phyloP scores from a whole-genome alignment of 306 rosid species.

The Vicia villosa region DNA sequence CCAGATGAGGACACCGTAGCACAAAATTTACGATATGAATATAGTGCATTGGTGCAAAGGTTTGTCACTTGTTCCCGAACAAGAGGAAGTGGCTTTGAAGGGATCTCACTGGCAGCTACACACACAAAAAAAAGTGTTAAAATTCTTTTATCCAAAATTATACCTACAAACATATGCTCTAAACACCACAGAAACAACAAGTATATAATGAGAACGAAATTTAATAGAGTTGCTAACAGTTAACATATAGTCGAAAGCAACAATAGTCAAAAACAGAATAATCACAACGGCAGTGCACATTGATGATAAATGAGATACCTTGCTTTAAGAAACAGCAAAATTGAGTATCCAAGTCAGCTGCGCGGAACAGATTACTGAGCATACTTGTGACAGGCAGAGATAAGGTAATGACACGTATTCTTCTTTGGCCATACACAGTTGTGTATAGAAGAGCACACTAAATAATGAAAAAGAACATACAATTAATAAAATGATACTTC shows the following conservation, averaged over 20 bases:
- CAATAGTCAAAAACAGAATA: conserved; percentile 3
- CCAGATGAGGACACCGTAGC: conserved; percentile 97
- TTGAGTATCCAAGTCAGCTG: conserved; percentile 98
- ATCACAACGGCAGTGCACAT: not conserved
- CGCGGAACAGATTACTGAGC: conserved; percentile 92
- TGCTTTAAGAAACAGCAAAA: conserved; percentile 96
- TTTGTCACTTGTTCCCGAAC: conserved; percentile 89
- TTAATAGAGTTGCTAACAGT: conserved; percentile 22
- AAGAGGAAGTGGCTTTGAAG: conserved; percentile 70
- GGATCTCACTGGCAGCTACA: conserved; percentile 87
- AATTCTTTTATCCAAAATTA: conserved; percentile 23
- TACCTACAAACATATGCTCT: conserved; percentile 11
- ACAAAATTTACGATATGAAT: conserved; percentile 91
- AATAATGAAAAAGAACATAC: conserved; percentile 28
- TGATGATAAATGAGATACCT: conserved; percentile 55
- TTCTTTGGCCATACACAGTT: conserved; percentile 90
- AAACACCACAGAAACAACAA: conserved; percentile 28
- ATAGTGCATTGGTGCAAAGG: conserved; percentile 83
- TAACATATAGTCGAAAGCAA: conserved; percentile 17
- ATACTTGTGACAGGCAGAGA: conserved; percentile 95
- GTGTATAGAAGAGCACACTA: conserved; percentile 99
- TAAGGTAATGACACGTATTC: conserved; percentile 84
- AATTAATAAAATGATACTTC: conserved; percentile 27
- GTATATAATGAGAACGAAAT: conserved; percentile 4
- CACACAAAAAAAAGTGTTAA: conserved; percentile 24